These are phyloP conservation scores for Chytriomyces sp. DNA, from an alignment of 192 early-diverging fungal species.

Conservation along the genomic window DNA sequence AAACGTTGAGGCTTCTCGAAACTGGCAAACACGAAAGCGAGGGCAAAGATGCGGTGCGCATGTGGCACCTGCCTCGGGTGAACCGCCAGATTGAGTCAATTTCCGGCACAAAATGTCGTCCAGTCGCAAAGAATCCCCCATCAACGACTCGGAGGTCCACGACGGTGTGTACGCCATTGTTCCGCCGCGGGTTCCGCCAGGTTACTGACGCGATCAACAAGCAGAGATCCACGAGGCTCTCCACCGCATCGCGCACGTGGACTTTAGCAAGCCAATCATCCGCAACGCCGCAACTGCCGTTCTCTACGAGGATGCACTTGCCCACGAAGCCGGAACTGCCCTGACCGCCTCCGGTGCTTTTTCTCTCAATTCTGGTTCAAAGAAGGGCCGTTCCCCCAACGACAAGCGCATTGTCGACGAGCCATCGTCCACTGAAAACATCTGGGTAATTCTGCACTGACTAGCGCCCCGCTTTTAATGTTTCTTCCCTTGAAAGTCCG, in stretches of 20 bases:
- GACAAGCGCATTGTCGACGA: constrained; percentile 99
- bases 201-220: background rate
- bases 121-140: background rate
- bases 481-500: background rate
- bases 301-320: constrained; percentile 92
- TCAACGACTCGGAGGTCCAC: constrained; percentile 18
- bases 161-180: background rate
- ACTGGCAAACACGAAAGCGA: too few relatives aligned
- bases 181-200: background rate
- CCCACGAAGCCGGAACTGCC: constrained; percentile 81
- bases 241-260: constrained; percentile 74
- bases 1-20: too few relatives aligned
- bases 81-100: too few relatives aligned
- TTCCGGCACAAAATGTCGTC: background rate
- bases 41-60: too few relatives aligned
- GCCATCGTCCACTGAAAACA: constrained; percentile 76
- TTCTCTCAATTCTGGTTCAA: constrained; percentile 86
- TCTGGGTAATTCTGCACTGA: constrained; percentile 66
- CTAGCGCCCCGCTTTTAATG: background rate
- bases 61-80: too few relatives aligned
- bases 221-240: constrained; percentile 68
- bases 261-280: constrained; percentile 80
- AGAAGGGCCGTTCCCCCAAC: constrained; percentile 89
- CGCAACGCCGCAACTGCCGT: constrained; percentile 68
- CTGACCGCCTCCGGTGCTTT: constrained; percentile 92